These are phyloP conservation scores for Fusarium cyanostomum DNA, from an alignment of 2,329 filamentous ascomycete species.

Conservation along the genomic window DNA sequence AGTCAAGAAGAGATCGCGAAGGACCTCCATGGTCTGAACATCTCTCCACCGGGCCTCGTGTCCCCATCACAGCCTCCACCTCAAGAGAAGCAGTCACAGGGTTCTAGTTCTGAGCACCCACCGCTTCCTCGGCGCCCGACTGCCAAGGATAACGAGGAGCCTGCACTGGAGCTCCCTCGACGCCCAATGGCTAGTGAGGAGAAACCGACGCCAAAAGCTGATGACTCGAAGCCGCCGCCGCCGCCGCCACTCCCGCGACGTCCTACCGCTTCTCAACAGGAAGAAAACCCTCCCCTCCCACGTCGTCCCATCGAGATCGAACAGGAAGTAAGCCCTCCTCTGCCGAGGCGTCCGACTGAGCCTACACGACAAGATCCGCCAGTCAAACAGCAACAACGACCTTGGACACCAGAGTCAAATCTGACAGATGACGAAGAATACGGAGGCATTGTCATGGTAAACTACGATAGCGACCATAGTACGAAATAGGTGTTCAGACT, in stretches of 20 bases:
- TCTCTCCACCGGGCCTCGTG: constrained; percentile 41
- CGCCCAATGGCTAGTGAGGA: constrained; percentile 11
- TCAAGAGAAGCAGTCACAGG: constrained; percentile 1
- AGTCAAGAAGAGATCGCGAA: constrained; percentile 32
- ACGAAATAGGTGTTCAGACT: background rate
- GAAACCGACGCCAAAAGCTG: background rate
- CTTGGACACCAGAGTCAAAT: constrained; percentile 42
- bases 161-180: constrained; percentile 20
- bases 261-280: constrained; percentile 12
- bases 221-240: background rate
- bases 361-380: constrained; percentile 6
- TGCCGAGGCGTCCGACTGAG: constrained; percentile 32
- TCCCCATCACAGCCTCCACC: constrained; percentile 31
- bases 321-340: constrained; percentile 19
- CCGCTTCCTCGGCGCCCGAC: constrained; percentile 27
- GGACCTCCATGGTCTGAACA: constrained; percentile 43
- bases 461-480: constrained; percentile 45
- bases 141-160: background rate
- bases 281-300: constrained; percentile 21
- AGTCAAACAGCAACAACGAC: constrained; percentile 20
- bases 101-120: constrained; percentile 11
- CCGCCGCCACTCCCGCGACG: constrained; percentile 27
- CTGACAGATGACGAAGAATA: constrained; percentile 49
- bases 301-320: constrained; percentile 19
- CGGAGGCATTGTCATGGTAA: constrained; percentile 50